phyloP scores from a whole-genome alignment of 345 rosid species.

The Syzygium aromaticum region DNA sequence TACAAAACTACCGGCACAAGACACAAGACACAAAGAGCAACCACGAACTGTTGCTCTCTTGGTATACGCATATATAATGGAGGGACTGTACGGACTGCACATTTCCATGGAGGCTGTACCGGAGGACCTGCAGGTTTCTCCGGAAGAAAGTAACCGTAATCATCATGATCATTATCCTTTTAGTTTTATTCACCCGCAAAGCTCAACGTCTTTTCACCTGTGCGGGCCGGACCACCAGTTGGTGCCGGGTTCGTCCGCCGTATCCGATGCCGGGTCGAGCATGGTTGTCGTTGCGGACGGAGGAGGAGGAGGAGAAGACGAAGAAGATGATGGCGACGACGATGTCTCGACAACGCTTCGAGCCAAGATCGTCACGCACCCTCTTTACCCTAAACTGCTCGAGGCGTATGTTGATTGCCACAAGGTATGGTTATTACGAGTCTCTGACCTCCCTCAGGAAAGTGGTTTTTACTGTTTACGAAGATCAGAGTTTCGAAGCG shows the following conservation, averaged over 20 bases:
- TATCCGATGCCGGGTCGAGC: conserved; percentile 38
- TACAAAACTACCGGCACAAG: background rate
- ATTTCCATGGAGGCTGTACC: background rate
- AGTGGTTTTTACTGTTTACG: background rate
- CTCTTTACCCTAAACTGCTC: conserved; percentile 46
- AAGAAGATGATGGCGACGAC: conserved; percentile 4
- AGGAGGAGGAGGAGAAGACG: background rate
- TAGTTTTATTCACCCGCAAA: background rate
- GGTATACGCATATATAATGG: conserved; percentile 10
- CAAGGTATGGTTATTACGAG: conserved; percentile 20
- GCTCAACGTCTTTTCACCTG: background rate
- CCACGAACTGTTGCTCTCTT: background rate
- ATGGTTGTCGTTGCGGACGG: conserved; percentile 18
- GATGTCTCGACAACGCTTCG: conserved; percentile 19
- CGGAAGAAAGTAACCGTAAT: background rate
- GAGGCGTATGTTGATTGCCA: conserved; percentile 48
- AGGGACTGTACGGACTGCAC: conserved; percentile 22
- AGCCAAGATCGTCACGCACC: conserved; percentile 44
- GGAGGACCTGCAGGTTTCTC: background rate
- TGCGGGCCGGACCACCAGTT: background rate
- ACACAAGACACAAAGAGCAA: background rate
- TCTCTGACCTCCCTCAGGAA: background rate
- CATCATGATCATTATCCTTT: background rate
- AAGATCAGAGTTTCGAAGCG: background rate
- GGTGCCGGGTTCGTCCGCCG: conserved; percentile 19